Percentiles rank a stretch among this genome's conserved stretches.
phyloP scores from a whole-genome alignment of 768 basidiomycete genomes.

The Rhodocollybia butyracea region DNA sequence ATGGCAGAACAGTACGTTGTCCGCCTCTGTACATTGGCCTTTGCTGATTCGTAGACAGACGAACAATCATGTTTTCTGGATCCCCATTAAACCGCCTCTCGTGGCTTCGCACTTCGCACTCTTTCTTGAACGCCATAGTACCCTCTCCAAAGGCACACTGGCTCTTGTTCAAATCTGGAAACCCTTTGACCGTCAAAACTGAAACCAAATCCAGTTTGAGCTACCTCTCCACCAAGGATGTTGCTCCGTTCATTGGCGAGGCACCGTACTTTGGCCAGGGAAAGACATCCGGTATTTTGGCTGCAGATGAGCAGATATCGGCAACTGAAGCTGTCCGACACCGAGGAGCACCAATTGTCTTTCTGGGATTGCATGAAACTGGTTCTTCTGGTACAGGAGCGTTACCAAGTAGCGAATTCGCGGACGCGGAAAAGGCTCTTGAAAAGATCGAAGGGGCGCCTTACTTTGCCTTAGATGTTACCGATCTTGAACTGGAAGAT shows the following conservation, averaged over 20 bases:
- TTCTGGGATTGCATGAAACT: conserved; percentile 75
- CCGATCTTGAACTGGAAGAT: conserved; percentile 40
- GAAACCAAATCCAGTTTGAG: conserved; percentile 39
- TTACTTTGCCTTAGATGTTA: conserved; percentile 82
- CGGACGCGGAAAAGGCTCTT: conserved; percentile 48
- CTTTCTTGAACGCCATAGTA: conserved; percentile 74
- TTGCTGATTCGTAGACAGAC: background rate
- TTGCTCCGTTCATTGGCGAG: conserved; percentile 63
- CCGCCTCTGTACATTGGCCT: background rate
- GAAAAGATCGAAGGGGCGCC: conserved; percentile 73
- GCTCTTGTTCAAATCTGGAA: conserved; percentile 72
- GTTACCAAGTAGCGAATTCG: conserved; percentile 65
- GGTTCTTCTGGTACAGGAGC: conserved; percentile 39
- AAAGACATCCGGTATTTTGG: conserved; percentile 31
- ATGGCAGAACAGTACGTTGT: conserved; percentile 4
- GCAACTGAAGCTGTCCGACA: conserved; percentile 57
- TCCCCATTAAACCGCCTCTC: conserved; percentile 79
- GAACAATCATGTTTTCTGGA: conserved; percentile 30
- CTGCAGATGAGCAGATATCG: conserved; percentile 26
- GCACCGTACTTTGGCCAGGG: conserved; percentile 74
- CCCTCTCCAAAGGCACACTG: conserved; percentile 62
- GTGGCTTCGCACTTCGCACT: conserved; percentile 72
- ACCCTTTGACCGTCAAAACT: conserved; percentile 54
- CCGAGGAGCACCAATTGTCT: conserved; percentile 60
- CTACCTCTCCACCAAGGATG: conserved; percentile 55